Base-by-base conservation (phyloP, 1,139 yeast species). In the Candida tunisiensis region DNA sequence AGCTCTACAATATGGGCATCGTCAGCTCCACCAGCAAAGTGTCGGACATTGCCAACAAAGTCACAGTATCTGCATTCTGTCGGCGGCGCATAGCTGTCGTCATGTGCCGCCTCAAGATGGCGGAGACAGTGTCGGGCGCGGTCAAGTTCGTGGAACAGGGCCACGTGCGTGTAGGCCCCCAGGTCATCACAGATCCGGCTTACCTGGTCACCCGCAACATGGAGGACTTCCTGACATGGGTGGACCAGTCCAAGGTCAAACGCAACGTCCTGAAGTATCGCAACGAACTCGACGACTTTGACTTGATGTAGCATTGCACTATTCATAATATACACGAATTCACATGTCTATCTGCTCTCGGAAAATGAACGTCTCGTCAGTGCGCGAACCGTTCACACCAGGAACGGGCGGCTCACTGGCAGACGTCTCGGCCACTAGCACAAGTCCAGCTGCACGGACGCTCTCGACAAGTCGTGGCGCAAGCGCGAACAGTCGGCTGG, bases 211-310 rank as follows among this genome's bases (percentile, higher is more conserved):
- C 95, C 7, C 64, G 51, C 23, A 82, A 74, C 41, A 65, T 88
- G 74, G 98, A 91, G 49, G 99, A 91, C 53, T 88, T 82, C 51
- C 66, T 91, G 42, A 91, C 98, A 2, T 91, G 99, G 99, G 92
- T 80, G 12, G 96, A 91, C 45, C 65, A 73, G 26, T 77, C 93
- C 38, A 91, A 88, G 73, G 85, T 91, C 53, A 85, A 79, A 64
- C 67, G 78, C 45, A 83, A 82, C 40, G 70, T 85, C 34, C 73
- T 85, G 55, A 78, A 78, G 55, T 91, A 79, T 58, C 75, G 80
- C 57, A 85, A 88, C 31, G 57, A 56, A 33, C 42, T 57, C 16
- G 65, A 60, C 35, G 65, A 59, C 33, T 60, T 49, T 35, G 58
- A 57, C 25, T 38, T 51, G 24, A 20, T 20, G 22, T 20, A 20